Evolutionary conservation across 73 alveolate genomes (phyloP), one percentile per base, ranked within the genome.

Genomic region (Tetrahymena elliotti): DNA sequence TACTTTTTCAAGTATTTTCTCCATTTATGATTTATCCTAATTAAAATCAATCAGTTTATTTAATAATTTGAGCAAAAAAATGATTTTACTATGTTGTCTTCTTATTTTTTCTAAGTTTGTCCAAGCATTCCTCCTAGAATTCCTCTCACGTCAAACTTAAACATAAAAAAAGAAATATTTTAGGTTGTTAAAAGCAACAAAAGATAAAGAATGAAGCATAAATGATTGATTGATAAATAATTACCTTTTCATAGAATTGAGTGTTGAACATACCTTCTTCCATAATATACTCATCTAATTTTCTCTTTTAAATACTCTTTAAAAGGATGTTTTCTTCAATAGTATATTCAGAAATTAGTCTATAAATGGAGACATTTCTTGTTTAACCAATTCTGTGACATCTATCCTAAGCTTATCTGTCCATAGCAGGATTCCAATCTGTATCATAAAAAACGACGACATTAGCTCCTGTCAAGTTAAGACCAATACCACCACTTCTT

Each of bases 391-490:
- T 99, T 94, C 99, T 97, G 94, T 99, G 99, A 84, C 99, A 99
- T 34, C 99, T 95, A 95, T 99, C 99, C 94, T 99, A 98, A n/a
- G 99, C 99, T 96, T 99, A 98, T 95, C 99, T 99, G 97, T 99
- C 99, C 99, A 99, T 99, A 34, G 99, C 99, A 4, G 99, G 99
- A 94, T 99, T 99, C 99, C 99, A 99, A 95, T 99, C 99, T 1
- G 99, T 99, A 95, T 99, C 99, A 96, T 99, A 99, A 98, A 99
- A 99, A 53, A 99, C 99, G 52, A 99, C 99, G 52, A 99, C 97
- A 95, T 99, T 99, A 5, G 99, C 99, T 13, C 99, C 99, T 15
- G 99, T 99, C 88, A 99, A 96, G 96, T 99, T 99, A 93, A 99
- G 97, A 33, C 99, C 99, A 35, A 99, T 98, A 22, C 99, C 99